Conservation (phyloP, 352 stramenopile genomes). For the Pythium guiyangense region DNA sequence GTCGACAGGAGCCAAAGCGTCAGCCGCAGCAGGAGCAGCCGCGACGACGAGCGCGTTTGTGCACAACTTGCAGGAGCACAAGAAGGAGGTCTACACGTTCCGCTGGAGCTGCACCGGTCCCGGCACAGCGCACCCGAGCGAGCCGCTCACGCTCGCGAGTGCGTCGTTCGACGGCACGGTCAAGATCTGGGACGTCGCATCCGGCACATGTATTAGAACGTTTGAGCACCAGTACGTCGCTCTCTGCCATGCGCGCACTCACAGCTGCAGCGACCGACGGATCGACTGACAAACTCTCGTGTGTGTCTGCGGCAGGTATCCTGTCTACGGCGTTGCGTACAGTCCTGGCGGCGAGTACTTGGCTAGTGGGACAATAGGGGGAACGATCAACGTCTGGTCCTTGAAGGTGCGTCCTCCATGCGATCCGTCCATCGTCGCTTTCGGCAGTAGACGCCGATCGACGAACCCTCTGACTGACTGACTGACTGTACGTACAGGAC, state of each 20-base stretch:
- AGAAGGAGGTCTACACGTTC: constrained; percentile 93
- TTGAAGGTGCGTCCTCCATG: constrained; percentile 72
- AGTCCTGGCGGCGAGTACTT: constrained; percentile 91
- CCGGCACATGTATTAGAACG: constrained; percentile 88
- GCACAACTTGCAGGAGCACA: constrained; percentile 88
- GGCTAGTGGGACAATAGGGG: constrained; percentile 95
- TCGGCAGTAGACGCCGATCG: no score
- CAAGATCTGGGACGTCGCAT: constrained; percentile 92
- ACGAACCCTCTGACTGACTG: background rate
- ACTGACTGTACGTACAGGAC: constrained; percentile 29
- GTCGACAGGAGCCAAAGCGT: background rate
- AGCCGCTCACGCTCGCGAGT: constrained; percentile 86
- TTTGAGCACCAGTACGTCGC: constrained; percentile 91
- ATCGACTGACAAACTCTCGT: background rate
- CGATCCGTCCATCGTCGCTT: no score
- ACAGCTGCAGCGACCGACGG: background rate
- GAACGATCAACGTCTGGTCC: constrained; percentile 97
- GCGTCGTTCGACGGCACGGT: constrained; percentile 96
- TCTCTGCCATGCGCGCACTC: constrained; percentile 15
- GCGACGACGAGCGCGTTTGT: constrained; percentile 41
- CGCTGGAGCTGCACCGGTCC: constrained; percentile 88
- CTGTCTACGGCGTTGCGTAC: constrained; percentile 87
- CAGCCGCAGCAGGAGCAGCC: constrained; percentile 19
- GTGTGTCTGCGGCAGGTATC: constrained; percentile 35
- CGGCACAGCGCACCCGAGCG: constrained; percentile 50